These are phyloP conservation scores for Cicer chorassanicum DNA, from an alignment of 306 rosid species.

Conservation along the genomic window DNA sequence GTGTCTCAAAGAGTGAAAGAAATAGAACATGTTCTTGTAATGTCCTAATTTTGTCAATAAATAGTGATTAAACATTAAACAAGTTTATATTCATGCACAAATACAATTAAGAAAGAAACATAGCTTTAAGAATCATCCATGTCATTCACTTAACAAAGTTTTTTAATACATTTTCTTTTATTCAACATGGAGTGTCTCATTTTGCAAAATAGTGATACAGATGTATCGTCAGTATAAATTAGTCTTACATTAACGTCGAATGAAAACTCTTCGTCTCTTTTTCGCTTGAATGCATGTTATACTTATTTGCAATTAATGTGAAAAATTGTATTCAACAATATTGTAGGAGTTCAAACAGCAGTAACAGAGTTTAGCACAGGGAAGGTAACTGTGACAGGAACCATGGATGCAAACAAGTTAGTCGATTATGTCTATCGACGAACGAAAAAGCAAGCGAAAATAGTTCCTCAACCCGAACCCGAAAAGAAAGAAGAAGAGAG, in stretches of 20 bases:
- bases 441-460: conserved; percentile 85
- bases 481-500: conserved; percentile 54
- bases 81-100: neutral
- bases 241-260: too few species aligned
- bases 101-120: conserved; percentile 4
- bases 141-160: conserved; percentile 12
- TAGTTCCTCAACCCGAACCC: conserved; percentile 71
- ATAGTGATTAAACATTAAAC: conserved; percentile 4
- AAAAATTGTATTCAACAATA: conserved; percentile 23
- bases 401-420: conserved; percentile 82
- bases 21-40: conserved; percentile 17
- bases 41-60: conserved; percentile 27
- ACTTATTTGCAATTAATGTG: conserved; percentile 30
- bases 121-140: neutral
- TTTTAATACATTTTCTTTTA: conserved; percentile 22
- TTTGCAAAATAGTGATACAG: too few species aligned
- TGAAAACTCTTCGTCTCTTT: too few species aligned
- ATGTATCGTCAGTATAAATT: too few species aligned
- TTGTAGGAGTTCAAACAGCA: conserved; percentile 81
- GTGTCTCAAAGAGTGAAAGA: conserved; percentile 34
- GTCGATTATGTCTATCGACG: conserved; percentile 86
- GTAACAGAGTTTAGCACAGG: conserved; percentile 71
- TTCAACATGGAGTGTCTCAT: conserved; percentile 21
- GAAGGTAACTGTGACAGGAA: conserved; percentile 79
- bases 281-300: too few species aligned